Evolutionary conservation across 169 alveolate species (phyloP).

Genomic region (Plasmodium malariae): DNA sequence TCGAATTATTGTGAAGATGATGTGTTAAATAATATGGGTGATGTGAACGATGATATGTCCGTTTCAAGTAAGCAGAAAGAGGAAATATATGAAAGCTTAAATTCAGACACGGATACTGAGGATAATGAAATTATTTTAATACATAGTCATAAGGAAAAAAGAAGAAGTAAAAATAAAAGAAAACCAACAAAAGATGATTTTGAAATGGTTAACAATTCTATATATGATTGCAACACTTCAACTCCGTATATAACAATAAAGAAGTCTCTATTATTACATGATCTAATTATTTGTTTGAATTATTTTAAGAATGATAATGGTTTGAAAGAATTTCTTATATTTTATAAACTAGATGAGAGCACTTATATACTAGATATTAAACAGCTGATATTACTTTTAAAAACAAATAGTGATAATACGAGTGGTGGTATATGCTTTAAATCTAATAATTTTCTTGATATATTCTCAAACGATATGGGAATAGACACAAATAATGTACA

Average conservation of each 20-base stretch:
- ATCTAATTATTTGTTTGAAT: conserved; percentile 57
- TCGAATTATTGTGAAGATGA: conserved; percentile 39
- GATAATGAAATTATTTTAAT: neutral
- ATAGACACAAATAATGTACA: conserved; percentile 17
- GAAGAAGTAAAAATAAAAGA: conserved; percentile 2
- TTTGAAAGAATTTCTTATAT: neutral
- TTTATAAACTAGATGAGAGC: conserved; percentile 48
- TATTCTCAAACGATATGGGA: conserved; percentile 64
- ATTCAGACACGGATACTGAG: neutral
- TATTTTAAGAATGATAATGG: conserved; percentile 17
- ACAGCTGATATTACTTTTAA: conserved; percentile 13
- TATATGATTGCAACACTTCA: neutral
- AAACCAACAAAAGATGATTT: neutral
- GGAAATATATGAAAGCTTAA: neutral
- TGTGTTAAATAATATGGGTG: neutral
- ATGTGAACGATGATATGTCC: neutral
- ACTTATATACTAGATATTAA: conserved; percentile 65
- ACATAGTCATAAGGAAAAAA: neutral
- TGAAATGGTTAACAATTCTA: neutral
- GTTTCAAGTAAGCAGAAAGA: neutral
- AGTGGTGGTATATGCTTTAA: neutral
- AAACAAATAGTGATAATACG: conserved; percentile 4
- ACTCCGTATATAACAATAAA: conserved; percentile 33
- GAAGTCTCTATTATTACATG: conserved; percentile 59
- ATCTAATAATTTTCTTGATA: conserved; percentile 29